phyloP scores from a whole-genome alignment of 768 basidiomycete species.

The Mycena chlorophos region DNA sequence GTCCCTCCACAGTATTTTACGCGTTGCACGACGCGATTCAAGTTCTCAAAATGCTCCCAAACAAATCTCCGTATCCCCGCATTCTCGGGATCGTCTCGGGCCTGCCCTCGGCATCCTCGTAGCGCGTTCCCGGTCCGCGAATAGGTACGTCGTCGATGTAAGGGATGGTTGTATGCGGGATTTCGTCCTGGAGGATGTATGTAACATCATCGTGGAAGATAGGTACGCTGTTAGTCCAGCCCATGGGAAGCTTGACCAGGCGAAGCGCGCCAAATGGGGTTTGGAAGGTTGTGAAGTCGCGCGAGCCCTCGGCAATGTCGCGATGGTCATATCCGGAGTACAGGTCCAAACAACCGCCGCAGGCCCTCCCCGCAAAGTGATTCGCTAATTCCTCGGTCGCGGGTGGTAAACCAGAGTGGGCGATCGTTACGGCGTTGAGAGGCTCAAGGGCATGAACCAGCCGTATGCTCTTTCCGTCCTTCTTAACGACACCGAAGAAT shows the following conservation, averaged over 20 bases:
- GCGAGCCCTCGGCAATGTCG: constrained; percentile 23
- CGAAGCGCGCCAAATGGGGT: constrained; percentile 24
- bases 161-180: constrained; percentile 25
- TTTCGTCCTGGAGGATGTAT: constrained; percentile 28
- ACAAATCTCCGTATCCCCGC: constrained; percentile 21
- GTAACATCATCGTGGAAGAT: constrained; percentile 33
- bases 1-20: constrained; percentile 19
- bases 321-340: constrained; percentile 30
- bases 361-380: constrained; percentile 17
- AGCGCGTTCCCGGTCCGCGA: constrained; percentile 25
- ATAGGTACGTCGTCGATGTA: constrained; percentile 34
- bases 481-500: constrained; percentile 33
- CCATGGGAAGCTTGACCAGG: constrained; percentile 30
- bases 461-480: neutral
- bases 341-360: constrained; percentile 25
- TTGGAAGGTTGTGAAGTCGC: constrained; percentile 33
- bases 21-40: constrained; percentile 11
- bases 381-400: constrained; percentile 15
- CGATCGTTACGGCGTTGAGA: constrained; percentile 18
- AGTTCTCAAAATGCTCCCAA: constrained; percentile 20
- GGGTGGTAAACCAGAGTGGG: constrained; percentile 17
- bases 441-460: constrained; percentile 23
- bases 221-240: constrained; percentile 32
- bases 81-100: constrained; percentile 24
- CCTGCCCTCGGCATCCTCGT: constrained; percentile 18